Percentiles rank a stretch among this genome's conserved stretches.
Conservation (phyloP, 257 asterid genomes). For the Agastache rugosa region DNA sequence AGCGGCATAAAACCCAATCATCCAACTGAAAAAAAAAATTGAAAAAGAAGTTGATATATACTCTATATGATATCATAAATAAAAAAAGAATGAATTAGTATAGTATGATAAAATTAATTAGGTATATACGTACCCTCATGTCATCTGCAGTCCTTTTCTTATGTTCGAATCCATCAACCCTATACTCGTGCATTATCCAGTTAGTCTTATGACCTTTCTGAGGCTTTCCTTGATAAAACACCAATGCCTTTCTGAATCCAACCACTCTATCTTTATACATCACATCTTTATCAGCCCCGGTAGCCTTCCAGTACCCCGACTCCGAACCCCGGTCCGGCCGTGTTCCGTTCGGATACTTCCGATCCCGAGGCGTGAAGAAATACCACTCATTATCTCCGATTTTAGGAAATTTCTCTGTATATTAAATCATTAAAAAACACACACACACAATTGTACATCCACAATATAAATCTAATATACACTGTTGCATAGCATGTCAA, state of each 20-base stretch:
- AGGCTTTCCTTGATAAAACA: conserved; percentile 17
- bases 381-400: conserved; percentile 10
- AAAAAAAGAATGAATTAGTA: no score
- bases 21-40: neutral
- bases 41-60: no score
- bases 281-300: conserved; percentile 2
- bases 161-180: neutral
- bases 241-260: conserved; percentile 21
- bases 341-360: conserved; percentile 18
- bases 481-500: no score
- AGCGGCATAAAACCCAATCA: neutral
- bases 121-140: conserved; percentile 30
- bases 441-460: no score
- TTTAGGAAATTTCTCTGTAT: neutral
- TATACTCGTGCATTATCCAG: conserved; percentile 28
- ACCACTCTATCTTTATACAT: neutral
- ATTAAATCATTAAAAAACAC: neutral
- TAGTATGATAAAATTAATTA: no score
- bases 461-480: no score
- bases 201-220: neutral
- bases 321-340: neutral
- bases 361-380: conserved; percentile 23
- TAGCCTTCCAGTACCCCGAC: conserved; percentile 25
- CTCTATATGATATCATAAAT: no score
- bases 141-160: neutral